Percentiles rank a stretch among this genome's conserved stretches.
Evolutionary conservation across 2,329 filamentous ascomycete species (phyloP).

Genomic region (Aspergillus jensenii): DNA sequence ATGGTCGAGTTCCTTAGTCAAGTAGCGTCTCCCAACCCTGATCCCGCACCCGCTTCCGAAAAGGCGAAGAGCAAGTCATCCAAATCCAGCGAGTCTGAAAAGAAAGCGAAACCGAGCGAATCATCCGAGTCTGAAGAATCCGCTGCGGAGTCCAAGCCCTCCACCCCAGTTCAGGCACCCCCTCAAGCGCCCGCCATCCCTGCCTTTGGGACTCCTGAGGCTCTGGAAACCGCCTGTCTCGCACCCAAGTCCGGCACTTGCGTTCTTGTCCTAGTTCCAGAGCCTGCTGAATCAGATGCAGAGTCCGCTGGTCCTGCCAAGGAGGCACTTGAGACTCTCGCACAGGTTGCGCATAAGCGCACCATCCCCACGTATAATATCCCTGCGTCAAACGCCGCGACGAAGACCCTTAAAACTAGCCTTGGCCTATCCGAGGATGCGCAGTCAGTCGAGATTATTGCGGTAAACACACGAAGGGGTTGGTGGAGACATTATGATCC

Average conservation of each 20-base stretch:
- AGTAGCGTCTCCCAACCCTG: slow-evolving; percentile 74
- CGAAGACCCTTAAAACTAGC: slow-evolving; percentile 55
- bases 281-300: slow-evolving; percentile 51
- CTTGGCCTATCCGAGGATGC: slow-evolving; percentile 59
- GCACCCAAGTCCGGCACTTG: slow-evolving; percentile 76
- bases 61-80: slow-evolving; percentile 36
- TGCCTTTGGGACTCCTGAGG: slow-evolving; percentile 61
- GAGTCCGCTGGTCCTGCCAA: slow-evolving; percentile 42
- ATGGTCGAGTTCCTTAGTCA: slow-evolving; percentile 83
- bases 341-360: slow-evolving; percentile 76
- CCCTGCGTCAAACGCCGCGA: slow-evolving; percentile 60
- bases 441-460: slow-evolving; percentile 67
- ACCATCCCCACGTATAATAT: slow-evolving; percentile 82
- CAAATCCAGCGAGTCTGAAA: slow-evolving; percentile 41
- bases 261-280: slow-evolving; percentile 71
- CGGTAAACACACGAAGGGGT: slow-evolving; percentile 76
- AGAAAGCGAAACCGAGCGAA: slow-evolving; percentile 48
- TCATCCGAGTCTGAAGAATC: slow-evolving; percentile 33
- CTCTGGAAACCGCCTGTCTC: slow-evolving; percentile 71
- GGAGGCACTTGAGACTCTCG: slow-evolving; percentile 64
- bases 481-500: slow-evolving; percentile 78
- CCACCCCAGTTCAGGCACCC: slow-evolving; percentile 49
- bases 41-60: slow-evolving; percentile 59
- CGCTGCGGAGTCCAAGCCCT: slow-evolving; percentile 32
- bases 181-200: slow-evolving; percentile 63